Conservation (phyloP, 352 stramenopile species). For the Phytophthora hibernalis region DNA sequence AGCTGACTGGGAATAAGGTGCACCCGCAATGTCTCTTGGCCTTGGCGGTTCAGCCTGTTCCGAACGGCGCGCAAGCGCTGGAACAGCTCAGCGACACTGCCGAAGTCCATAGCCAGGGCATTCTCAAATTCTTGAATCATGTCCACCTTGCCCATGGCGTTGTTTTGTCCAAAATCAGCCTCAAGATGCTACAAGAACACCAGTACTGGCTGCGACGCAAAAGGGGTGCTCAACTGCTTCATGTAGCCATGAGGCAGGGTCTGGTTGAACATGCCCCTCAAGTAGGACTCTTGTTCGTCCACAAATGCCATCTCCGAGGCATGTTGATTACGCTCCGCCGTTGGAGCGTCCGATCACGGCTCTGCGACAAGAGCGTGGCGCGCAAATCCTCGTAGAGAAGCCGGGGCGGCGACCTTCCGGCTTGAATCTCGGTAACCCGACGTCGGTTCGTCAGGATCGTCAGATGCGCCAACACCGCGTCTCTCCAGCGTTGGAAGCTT, state of each 20-base stretch:
- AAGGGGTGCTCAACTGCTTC: conserved; percentile 5
- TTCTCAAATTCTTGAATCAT: conserved; percentile 3
- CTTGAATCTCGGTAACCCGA: conserved; percentile 6
- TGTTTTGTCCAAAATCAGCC: neutral
- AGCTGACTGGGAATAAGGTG: too few relatives aligned
- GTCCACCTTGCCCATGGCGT: neutral
- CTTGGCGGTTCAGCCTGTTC: too few relatives aligned
- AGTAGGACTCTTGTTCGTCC: conserved; percentile 12
- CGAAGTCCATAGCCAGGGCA: conserved; percentile 3
- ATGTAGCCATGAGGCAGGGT: conserved; percentile 12
- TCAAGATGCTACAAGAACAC: neutral
- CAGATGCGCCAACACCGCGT: conserved; percentile 3
- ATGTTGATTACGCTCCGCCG: neutral
- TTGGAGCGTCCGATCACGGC: neutral
- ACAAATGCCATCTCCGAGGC: conserved; percentile 2
- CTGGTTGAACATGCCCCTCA: conserved; percentile 14
- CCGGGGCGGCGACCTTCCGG: neutral
- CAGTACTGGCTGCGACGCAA: conserved; percentile 4
- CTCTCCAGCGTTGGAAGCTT: too few relatives aligned
- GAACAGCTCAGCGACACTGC: neutral
- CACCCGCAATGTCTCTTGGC: too few relatives aligned
- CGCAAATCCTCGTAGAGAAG: conserved; percentile 10
- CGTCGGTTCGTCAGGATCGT: neutral
- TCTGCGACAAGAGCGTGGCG: neutral
- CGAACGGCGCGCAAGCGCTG: too few relatives aligned